Base-by-base conservation (phyloP, 768 basidiomycete genomes). In the Astraeus odoratus region DNA sequence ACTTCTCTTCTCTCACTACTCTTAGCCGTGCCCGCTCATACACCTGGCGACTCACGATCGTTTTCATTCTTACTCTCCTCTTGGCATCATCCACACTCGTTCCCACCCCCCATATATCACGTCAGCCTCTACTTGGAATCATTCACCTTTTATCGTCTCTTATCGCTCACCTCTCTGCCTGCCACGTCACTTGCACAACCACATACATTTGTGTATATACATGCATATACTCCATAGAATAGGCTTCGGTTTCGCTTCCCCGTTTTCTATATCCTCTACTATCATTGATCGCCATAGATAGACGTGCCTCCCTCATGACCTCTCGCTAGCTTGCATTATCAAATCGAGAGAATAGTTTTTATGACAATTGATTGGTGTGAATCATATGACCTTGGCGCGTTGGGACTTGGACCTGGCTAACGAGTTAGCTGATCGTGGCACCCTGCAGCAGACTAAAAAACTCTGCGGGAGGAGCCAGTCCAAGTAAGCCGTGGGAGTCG, bases 191-290 rank as follows among this genome's bases (percentile, higher is more conserved):
- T 16, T 19, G 39, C 39, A 30, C 25, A 2, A 41, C 25, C 26
- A 27, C 26, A 27, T 19, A 15, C 37, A 38, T 22, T 13, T n/a
- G 24, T 41, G 39, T 41, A 41, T 41, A 41, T 41, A 41, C 39
- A 41, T 41, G 39, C 39, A 41, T 41, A 41, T 41, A 41, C 39
- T 41, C 27, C 39, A 41, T 41, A 41, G 39, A 41, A 27, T 29
- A 41, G 39, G 39, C 26, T 18, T 41, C 10, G 9, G 5, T 19
- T 30, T n/a, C 27, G 16, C n/a, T 8, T 18, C 16, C 25, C 16
- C 24, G 9, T 15, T 40, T 40, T 40, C 9, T 8, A 15, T 41
- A 18, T 39, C n/a, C 37, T 23, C 19, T 35, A 16, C 19, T 35
- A 35, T 19, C 10, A 35, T 7, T 8, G 3, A 19, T 19, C 34